Evolutionary conservation across 2,329 filamentous ascomycete species (phyloP).

Genomic region (Ceratocystis destructans): DNA sequence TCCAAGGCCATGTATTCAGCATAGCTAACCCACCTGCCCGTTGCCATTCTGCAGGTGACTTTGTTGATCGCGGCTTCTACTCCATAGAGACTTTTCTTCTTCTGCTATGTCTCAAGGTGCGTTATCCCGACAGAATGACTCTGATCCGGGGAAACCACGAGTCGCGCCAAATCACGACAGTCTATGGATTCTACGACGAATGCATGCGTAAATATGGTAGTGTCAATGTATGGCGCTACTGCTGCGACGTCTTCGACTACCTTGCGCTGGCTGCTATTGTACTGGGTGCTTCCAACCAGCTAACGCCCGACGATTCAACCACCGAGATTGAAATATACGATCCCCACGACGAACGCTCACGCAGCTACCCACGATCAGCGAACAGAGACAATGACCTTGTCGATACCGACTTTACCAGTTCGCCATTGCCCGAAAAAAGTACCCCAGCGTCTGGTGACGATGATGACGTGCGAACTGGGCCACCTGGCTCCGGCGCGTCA

Average conservation of each 20-base stretch:
- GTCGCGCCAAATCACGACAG: slow-evolving; percentile 89
- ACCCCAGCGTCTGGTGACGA: slow-evolving; percentile 24
- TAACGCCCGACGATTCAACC: slow-evolving; percentile 50
- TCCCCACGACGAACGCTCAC: slow-evolving; percentile 60
- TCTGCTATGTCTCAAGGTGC: slow-evolving; percentile 87
- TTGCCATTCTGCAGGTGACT: slow-evolving; percentile 51
- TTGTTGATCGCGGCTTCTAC: slow-evolving; percentile 96
- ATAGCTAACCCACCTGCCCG: slow-evolving; percentile 8
- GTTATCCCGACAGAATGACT: slow-evolving; percentile 94
- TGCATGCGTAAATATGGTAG: slow-evolving; percentile 91
- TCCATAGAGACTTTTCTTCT: slow-evolving; percentile 94
- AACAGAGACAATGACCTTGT: slow-evolving; percentile 2
- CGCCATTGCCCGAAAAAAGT: slow-evolving; percentile 5
- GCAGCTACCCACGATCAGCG: slow-evolving; percentile 24
- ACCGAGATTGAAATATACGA: slow-evolving; percentile 91
- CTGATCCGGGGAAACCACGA: slow-evolving; percentile 92
- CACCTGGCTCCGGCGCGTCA: slow-evolving; percentile 67
- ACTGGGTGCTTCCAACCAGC: slow-evolving; percentile 63
- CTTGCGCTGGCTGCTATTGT: slow-evolving; percentile 80
- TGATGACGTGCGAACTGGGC: slow-evolving; percentile 39
- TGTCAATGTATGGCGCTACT: slow-evolving; percentile 93
- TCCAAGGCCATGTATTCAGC: slow-evolving; percentile 7
- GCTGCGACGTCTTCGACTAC: slow-evolving; percentile 96
- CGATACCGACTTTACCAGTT: slow-evolving; percentile 7
- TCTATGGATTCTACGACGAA: slow-evolving; percentile 97